A percentile compares a stretch with the other conserved stretches of the same genome.
phyloP scores from a whole-genome alignment of 768 basidiomycete genomes.

The Auriculariales sp. region DNA sequence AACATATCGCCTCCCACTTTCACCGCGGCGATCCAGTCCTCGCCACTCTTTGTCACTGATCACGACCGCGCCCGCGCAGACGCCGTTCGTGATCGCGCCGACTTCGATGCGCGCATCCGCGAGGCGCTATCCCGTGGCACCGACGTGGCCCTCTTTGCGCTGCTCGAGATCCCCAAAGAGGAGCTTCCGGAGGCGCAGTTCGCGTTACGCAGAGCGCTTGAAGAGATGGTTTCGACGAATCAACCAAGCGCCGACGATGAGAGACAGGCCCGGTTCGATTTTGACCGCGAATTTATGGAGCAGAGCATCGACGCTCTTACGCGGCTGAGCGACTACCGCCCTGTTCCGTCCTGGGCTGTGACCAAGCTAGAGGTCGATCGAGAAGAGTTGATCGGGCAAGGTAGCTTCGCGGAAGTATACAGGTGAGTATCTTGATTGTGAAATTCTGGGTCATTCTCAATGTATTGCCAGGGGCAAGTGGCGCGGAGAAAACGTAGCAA shows the following conservation, averaged over 20 bases:
- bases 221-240: constrained; percentile 6
- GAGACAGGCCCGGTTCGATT: constrained; percentile 7
- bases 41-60: constrained; percentile 24
- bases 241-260: constrained; percentile 4
- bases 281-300: constrained; percentile 59
- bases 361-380: constrained; percentile 59
- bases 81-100: constrained; percentile 33
- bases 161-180: constrained; percentile 34
- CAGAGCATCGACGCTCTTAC: constrained; percentile 56
- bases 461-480: constrained; percentile 48
- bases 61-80: constrained; percentile 21
- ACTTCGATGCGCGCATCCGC: constrained; percentile 45
- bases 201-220: constrained; percentile 54
- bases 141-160: constrained; percentile 48
- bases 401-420: constrained; percentile 47
- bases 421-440: background rate
- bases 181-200: constrained; percentile 76
- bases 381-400: constrained; percentile 51
- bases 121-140: constrained; percentile 38
- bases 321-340: constrained; percentile 30
- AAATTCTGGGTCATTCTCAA: too few relatives aligned
- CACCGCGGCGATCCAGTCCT: constrained; percentile 9
- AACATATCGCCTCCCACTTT: background rate
- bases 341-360: constrained; percentile 11
- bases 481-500: constrained; percentile 32